Conservation (phyloP, 2,329 filamentous ascomycete species). For the Aspergillus hiratsukae region DNA sequence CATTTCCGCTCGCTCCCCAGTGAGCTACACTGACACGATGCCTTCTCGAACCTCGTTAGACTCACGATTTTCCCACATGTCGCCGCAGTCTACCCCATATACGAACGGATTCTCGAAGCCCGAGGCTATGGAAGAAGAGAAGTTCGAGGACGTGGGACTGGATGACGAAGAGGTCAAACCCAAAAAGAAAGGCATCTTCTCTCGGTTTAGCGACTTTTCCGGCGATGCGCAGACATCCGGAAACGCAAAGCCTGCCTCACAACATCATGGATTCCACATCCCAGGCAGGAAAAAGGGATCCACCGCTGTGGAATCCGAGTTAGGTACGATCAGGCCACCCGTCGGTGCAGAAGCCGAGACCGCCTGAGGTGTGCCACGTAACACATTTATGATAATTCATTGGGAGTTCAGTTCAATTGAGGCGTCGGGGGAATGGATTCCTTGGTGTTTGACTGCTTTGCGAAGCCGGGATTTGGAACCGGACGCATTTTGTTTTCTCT, state of each 20-base stretch:
- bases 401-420: constrained; percentile 2
- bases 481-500: background rate
- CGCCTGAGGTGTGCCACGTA: constrained; percentile 13
- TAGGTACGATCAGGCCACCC: constrained; percentile 57
- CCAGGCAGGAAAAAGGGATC: constrained; percentile 68
- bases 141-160: constrained; percentile 86
- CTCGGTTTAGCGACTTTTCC: constrained; percentile 66
- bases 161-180: constrained; percentile 64
- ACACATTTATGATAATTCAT: background rate
- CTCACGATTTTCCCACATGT: constrained; percentile 61
- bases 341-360: constrained; percentile 12
- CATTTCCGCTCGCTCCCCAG: constrained; percentile 79
- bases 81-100: constrained; percentile 58
- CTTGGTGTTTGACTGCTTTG: background rate
- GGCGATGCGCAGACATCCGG: constrained; percentile 30
- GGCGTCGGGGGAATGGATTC: background rate
- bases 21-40: constrained; percentile 55
- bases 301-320: constrained; percentile 66
- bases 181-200: constrained; percentile 73
- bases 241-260: constrained; percentile 41
- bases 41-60: constrained; percentile 76
- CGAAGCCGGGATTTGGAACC: background rate
- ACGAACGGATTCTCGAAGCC: constrained; percentile 56
- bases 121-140: constrained; percentile 67
- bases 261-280: constrained; percentile 60